Evolutionary conservation across 2,329 filamentous ascomycete species (phyloP), one percentile per base, ranked within the genome.

Genomic region (Verticillium alfalfae): DNA sequence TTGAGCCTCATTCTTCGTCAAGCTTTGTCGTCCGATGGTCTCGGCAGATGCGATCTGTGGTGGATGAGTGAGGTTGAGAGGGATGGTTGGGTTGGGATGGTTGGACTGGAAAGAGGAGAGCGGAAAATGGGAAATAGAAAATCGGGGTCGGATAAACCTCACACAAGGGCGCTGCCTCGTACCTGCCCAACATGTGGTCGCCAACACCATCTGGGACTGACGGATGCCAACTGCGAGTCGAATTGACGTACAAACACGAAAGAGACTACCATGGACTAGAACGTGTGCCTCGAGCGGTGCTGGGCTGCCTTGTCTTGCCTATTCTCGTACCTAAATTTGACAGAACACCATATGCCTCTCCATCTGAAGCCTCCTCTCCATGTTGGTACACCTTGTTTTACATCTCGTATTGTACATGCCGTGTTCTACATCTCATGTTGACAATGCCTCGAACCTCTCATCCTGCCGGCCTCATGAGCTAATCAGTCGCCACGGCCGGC

Each of bases 1-100:
- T 83, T 83, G 59, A 80, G 62, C 66, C 68, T 78, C 80, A 83
- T 83, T 16, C 26, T 31, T 31, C 4, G 5, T 55, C 36, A 6
- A n/a, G 26, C n/a, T 34, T 56, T 34, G 26, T 34, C 5, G 36
- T 37, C 13, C 6, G 36, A 37, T 37, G 5, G 36, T 5, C 36
- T 37, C 36, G 36, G 36, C 36, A 37, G 36, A 37, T 52, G n/a
- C 45, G 45, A 26, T 52, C 18, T 2, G 45, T 31, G 39, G 8
- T 15, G 18, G 45, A 5, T 37, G 36, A 37, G 9, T 7, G 36
- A 37, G 9, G 9, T 41, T 41, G 2, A 12, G 45, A 18, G 12
- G 6, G 45, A 22, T 4, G 18, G 7, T 18, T 7, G 8, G 8
- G 39, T 16, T 45, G 15, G n/a, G 16, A 16, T 22, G 15, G 26